A percentile compares a stretch with the other conserved stretches of the same genome.
phyloP scores from a whole-genome alignment of 2,329 filamentous ascomycete species.

The Botrytis paeoniae region DNA sequence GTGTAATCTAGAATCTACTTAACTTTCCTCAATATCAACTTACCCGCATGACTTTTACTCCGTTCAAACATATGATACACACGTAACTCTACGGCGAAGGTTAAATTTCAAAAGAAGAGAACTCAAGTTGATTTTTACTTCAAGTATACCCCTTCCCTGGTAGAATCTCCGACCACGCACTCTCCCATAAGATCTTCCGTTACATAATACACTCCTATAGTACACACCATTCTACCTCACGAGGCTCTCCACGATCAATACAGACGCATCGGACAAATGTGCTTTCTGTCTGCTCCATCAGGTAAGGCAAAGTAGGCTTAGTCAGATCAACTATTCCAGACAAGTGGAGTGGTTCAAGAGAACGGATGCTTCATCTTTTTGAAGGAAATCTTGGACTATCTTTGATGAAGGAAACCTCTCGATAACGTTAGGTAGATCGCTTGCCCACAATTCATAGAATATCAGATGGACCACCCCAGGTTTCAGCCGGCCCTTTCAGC shows the following conservation, averaged over 20 bases:
- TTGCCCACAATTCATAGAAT: not conserved
- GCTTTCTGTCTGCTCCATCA: not conserved
- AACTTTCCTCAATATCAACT: not conserved
- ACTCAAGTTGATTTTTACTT: not conserved
- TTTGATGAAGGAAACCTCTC: not conserved
- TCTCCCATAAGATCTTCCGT: accelerated
- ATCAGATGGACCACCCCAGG: not conserved
- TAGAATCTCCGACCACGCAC: not conserved
- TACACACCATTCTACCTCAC: accelerated
- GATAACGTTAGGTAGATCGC: not conserved
- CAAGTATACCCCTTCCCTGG: not conserved
- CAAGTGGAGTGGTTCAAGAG: not conserved
- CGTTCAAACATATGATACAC: not conserved
- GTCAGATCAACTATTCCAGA: not conserved
- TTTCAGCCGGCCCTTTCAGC: not conserved
- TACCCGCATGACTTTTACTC: too few species aligned
- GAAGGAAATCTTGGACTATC: not conserved
- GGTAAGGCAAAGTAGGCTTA: not conserved
- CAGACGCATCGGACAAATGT: not conserved
- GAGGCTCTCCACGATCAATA: accelerated
- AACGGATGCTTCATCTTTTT: not conserved
- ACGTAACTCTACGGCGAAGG: not conserved
- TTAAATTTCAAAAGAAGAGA: not conserved
- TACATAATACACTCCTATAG: not conserved
- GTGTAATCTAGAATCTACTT: too few species aligned